phyloP scores from a whole-genome alignment of 495 filamentous ascomycete genomes.

The Amphirosellinia nigrospora region DNA sequence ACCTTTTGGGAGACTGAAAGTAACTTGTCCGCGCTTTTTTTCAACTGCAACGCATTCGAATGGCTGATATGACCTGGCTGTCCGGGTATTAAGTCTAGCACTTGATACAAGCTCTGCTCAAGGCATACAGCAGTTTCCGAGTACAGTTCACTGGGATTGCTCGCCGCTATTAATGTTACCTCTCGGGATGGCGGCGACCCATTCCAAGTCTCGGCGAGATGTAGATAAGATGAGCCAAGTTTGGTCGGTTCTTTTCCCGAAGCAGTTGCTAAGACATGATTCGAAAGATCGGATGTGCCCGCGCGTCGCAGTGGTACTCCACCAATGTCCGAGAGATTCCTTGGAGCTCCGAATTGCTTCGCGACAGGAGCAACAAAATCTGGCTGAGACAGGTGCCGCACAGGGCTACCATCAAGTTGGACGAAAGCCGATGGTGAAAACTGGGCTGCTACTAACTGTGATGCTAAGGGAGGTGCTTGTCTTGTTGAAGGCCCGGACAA shows the following conservation, averaged over 20 bases:
- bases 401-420: neutral
- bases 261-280: neutral
- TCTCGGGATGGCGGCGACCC: neutral
- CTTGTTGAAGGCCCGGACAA: neutral
- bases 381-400: neutral
- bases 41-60: neutral
- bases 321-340: neutral
- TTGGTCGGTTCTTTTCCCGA: neutral
- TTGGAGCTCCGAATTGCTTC: neutral
- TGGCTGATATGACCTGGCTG: neutral
- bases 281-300: neutral
- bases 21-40: neutral
- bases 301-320: neutral
- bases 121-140: neutral
- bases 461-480: neutral
- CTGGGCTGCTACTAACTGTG: neutral
- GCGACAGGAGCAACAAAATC: neutral
- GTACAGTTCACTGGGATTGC: neutral
- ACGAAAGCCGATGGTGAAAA: neutral
- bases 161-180: neutral
- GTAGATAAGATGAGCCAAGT: neutral
- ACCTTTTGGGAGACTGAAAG: neutral
- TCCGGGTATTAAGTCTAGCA: neutral
- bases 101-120: constrained; percentile 1
- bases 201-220: neutral